Evolutionary conservation across 345 rosid species (phyloP).

Genomic region (Pelargonium nanum): DNA sequence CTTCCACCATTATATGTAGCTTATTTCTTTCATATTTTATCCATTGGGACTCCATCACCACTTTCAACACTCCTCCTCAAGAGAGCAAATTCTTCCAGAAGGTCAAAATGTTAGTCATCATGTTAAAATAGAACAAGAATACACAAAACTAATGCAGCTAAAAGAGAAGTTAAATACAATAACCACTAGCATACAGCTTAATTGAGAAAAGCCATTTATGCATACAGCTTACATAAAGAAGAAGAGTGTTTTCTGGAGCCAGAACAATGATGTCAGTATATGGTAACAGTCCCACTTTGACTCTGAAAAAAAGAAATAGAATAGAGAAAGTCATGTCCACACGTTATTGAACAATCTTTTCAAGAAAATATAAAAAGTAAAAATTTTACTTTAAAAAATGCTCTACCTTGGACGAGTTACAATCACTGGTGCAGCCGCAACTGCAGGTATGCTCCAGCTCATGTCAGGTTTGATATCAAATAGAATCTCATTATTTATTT

Average conservation of each 20-base stretch:
- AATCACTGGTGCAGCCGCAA: conserved; percentile 77
- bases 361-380: not conserved
- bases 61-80: too few species aligned
- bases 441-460: conserved; percentile 85
- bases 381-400: too few species aligned
- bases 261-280: conserved; percentile 62
- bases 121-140: too few species aligned
- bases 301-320: conserved; percentile 33
- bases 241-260: conserved; percentile 66
- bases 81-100: too few species aligned
- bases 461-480: conserved; percentile 72
- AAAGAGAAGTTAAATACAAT: conserved; percentile 2
- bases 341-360: not conserved
- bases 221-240: conserved; percentile 66
- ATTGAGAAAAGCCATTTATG: not conserved
- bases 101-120: too few species aligned
- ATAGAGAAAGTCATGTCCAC: not conserved
- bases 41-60: too few species aligned
- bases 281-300: conserved; percentile 54
- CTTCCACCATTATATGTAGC: too few species aligned
- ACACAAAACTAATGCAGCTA: not conserved
- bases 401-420: conserved; percentile 78
- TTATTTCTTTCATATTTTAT: too few species aligned
- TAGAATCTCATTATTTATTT: conserved; percentile 59
- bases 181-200: not conserved